These are phyloP conservation scores for Rhizopogon vinicolor DNA, from an alignment of 768 basidiomycete species.

Conservation along the genomic window DNA sequence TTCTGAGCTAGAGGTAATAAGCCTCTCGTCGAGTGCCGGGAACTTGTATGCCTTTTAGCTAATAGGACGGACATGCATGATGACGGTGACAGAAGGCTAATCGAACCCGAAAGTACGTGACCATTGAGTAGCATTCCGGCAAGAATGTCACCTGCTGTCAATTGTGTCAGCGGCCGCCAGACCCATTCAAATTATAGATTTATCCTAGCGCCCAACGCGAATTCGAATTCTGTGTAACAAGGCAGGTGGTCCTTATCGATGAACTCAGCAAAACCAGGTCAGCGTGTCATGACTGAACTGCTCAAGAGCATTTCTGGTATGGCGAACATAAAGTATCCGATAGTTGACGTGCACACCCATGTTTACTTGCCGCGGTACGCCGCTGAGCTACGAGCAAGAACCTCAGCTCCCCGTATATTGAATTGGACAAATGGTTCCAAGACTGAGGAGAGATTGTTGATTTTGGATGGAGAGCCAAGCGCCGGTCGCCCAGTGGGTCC, in stretches of 20 bases:
- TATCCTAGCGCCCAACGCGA: not conserved
- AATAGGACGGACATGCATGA: not conserved
- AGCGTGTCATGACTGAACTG: conserved; percentile 19
- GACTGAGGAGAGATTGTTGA: conserved; percentile 65
- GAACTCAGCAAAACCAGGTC: conserved; percentile 15
- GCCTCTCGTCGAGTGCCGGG: not conserved
- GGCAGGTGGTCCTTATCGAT: conserved; percentile 17
- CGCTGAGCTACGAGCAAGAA: conserved; percentile 59
- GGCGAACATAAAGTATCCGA: conserved; percentile 27
- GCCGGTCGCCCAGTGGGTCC: conserved; percentile 77
- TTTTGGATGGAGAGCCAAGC: conserved; percentile 76
- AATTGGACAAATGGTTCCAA: conserved; percentile 32
- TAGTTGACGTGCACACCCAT: conserved; percentile 86
- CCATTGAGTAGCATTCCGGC: not conserved
- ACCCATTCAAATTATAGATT: not conserved
- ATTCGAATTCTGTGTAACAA: no score
- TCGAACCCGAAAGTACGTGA: not conserved
- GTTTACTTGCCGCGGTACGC: conserved; percentile 81
- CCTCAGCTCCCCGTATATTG: conserved; percentile 64
- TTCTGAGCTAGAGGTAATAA: not conserved
- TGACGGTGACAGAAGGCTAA: not conserved
- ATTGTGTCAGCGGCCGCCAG: not conserved
- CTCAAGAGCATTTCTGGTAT: conserved; percentile 10
- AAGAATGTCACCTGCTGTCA: not conserved
- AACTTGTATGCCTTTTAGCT: not conserved